Base-by-base conservation (phyloP, 495 filamentous ascomycete species). In the Lepraria neglecta region DNA sequence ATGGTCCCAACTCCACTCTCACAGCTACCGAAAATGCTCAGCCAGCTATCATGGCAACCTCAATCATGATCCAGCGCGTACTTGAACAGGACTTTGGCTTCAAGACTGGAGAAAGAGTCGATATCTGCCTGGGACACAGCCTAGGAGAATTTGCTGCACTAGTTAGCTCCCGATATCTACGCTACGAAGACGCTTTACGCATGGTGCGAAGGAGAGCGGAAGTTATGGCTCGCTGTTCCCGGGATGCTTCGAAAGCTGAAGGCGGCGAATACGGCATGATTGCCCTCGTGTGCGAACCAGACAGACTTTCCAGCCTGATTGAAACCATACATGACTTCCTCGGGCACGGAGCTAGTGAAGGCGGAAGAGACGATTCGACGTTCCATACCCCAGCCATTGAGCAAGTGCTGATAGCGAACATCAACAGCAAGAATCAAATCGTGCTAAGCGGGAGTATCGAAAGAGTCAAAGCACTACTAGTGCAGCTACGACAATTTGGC, bases 391-490 rank as follows among this genome's bases (percentile, higher is more conserved):
- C 88, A 44, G 78, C 89, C 5, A 89, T 92, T 58, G 81, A 94
- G 67, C 88, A 95, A 71, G 91, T 98, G 58, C 78, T 87, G 56
- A 91, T 98, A 62, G 94, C 91, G 33, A 98, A 98, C 68, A 84
- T 96, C 73, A 98, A 98, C 73, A 87, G 84, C 65, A 94, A 90
- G 73, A 96, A 95, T 67, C 94, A 98, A 71, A 95, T 98, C 67
- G 94, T 98, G 58, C 77, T 98, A 40, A 91, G 87, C 65, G 94
- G 94, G 3, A 94, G 85, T 70, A 84, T 97, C 46, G 85, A 88
- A 66, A 78, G 84, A 59, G 96, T 97, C 70, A 87, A 86, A 66
- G 85, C 85, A 38, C 84, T 96, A n/a, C 73, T 96, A 27, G 85
- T 90, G 15, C 91, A 98, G 69, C 77, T 98, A 59, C 80, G 94